Percentiles rank a stretch among this genome's conserved stretches.
phyloP scores from a whole-genome alignment of 257 asterid genomes.

The Buddleja alternifolia region DNA sequence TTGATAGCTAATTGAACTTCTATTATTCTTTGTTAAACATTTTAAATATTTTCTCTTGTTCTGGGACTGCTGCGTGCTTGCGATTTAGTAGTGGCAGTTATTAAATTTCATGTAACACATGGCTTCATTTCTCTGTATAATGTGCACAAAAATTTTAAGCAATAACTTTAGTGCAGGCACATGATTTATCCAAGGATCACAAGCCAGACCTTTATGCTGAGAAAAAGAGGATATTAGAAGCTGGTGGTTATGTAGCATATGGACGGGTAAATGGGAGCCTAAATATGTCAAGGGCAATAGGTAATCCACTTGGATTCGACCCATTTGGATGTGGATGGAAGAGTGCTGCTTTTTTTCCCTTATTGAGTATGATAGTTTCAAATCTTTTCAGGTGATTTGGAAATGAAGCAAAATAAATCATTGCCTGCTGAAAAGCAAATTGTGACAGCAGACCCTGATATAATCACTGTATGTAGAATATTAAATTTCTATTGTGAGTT shows the following conservation, averaged over 20 bases:
- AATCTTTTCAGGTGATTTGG: conserved; percentile 79
- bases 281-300: conserved; percentile 93
- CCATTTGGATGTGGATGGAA: conserved; percentile 23
- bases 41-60: conserved; percentile 15
- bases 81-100: conserved; percentile 14
- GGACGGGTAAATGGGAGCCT: conserved; percentile 98
- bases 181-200: conserved; percentile 85
- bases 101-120: conserved; percentile 7
- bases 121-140: conserved; percentile 2
- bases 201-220: conserved; percentile 81
- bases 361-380: conserved; percentile 25
- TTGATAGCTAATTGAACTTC: not conserved
- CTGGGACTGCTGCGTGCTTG: conserved; percentile 15
- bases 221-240: conserved; percentile 79
- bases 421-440: conserved; percentile 90
- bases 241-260: conserved; percentile 90
- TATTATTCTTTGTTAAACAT: not conserved
- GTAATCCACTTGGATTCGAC: conserved; percentile 42
- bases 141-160: not conserved
- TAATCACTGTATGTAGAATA: conserved; percentile 59
- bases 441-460: conserved; percentile 87
- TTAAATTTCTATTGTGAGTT: conserved; percentile 11
- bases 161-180: conserved; percentile 54
- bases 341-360: conserved; percentile 15
- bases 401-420: conserved; percentile 78